Percentiles rank a stretch among this genome's conserved stretches.
These are phyloP conservation scores for Polytolypa hystricis DNA, from an alignment of 2,329 filamentous ascomycete genomes.

Conservation along the genomic window DNA sequence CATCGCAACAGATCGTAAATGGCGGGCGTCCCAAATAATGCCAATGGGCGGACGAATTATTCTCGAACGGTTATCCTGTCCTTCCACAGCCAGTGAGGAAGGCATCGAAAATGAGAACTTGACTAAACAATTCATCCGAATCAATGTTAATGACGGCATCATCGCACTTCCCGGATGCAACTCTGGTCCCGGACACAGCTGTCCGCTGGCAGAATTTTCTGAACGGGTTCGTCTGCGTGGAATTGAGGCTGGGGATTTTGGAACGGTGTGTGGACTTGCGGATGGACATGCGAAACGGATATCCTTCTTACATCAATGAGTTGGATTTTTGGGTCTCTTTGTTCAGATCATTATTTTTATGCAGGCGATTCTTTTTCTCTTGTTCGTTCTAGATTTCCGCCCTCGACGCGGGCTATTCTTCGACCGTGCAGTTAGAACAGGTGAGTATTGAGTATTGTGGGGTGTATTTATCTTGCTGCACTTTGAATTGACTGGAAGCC, in stretches of 20 bases:
- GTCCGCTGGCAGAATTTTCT: slow-evolving; percentile 36
- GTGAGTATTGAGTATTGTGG: no score
- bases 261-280: slow-evolving; percentile 36
- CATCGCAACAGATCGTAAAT: slow-evolving; percentile 35
- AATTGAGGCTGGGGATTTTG: slow-evolving; percentile 37
- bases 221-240: slow-evolving; percentile 31
- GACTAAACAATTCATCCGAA: slow-evolving; percentile 33
- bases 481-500: no score
- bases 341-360: no score
- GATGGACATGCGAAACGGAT: slow-evolving; percentile 32
- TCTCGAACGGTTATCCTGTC: slow-evolving; percentile 43
- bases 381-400: no score
- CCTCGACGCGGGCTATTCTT: no score
- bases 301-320: slow-evolving; percentile 43
- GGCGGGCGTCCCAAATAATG: slow-evolving; percentile 45
- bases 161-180: slow-evolving; percentile 39
- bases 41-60: slow-evolving; percentile 48
- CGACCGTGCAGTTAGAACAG: no score
- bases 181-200: slow-evolving; percentile 38
- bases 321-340: no score
- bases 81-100: slow-evolving; percentile 5
- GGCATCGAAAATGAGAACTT: neutral
- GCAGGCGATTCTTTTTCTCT: no score
- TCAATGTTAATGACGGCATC: slow-evolving; percentile 49
- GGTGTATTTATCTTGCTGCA: no score